Evolutionary conservation across 1,139 yeast species (phyloP).

Genomic region (Scheffersomyces stambukii): DNA sequence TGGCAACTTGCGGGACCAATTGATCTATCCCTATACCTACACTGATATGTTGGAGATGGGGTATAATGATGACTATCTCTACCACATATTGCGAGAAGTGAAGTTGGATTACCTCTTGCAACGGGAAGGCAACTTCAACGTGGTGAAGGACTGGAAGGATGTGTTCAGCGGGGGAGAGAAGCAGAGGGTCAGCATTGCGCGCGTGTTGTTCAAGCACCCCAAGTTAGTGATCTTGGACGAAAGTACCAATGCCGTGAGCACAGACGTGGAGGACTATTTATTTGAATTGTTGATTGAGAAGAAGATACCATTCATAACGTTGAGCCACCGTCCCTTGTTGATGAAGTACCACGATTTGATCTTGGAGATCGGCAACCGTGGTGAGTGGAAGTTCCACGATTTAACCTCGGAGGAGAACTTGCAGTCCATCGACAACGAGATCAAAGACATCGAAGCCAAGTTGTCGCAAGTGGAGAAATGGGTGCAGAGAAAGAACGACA

Average conservation of each 20-base stretch:
- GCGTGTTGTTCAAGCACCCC: slow-evolving; percentile 79
- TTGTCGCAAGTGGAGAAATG: slow-evolving; percentile 49
- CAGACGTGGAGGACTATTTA: slow-evolving; percentile 85
- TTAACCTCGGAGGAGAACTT: slow-evolving; percentile 59
- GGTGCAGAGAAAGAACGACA: slow-evolving; percentile 46
- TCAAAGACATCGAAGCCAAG: slow-evolving; percentile 53
- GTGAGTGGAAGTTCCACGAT: slow-evolving; percentile 41
- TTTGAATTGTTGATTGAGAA: slow-evolving; percentile 71
- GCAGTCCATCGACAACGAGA: slow-evolving; percentile 61
- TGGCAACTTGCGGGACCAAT: slow-evolving; percentile 83
- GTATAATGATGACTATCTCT: slow-evolving; percentile 63
- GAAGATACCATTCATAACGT: slow-evolving; percentile 75
- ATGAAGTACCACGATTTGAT: slow-evolving; percentile 80
- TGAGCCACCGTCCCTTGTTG: slow-evolving; percentile 81
- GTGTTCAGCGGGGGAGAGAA: slow-evolving; percentile 94
- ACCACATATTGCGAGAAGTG: slow-evolving; percentile 68
- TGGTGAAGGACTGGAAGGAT: slow-evolving; percentile 79
- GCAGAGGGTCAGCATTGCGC: slow-evolving; percentile 87
- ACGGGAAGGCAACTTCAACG: slow-evolving; percentile 60
- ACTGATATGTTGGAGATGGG: slow-evolving; percentile 76
- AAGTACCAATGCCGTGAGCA: slow-evolving; percentile 88
- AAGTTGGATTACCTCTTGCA: slow-evolving; percentile 72
- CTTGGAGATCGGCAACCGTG: slow-evolving; percentile 51
- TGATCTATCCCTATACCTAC: slow-evolving; percentile 79
- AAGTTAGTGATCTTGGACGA: slow-evolving; percentile 85